These are phyloP conservation scores for Salix exigua DNA, from an alignment of 345 rosid species.

Conservation along the genomic window DNA sequence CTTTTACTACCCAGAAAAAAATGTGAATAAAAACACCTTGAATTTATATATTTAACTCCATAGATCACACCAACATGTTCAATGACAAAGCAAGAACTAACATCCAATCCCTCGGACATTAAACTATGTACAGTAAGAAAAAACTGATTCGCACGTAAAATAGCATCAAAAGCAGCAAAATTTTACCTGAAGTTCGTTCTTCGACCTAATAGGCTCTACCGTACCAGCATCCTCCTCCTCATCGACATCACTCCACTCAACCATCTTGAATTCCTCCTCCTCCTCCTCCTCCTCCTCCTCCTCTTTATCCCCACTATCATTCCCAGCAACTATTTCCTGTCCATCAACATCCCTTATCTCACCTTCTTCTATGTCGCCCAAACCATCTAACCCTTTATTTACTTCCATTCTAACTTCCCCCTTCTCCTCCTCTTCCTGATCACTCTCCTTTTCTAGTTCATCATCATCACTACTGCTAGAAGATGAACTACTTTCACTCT, in stretches of 20 bases:
- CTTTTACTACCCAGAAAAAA: background rate
- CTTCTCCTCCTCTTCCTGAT: background rate
- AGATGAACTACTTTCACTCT: constrained; percentile 40
- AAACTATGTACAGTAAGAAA: background rate
- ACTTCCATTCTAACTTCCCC: background rate
- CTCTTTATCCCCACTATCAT: constrained; percentile 24
- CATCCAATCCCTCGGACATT: constrained; percentile 3
- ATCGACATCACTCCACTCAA: constrained; percentile 50
- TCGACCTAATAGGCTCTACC: constrained; percentile 68
- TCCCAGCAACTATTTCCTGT: constrained; percentile 7
- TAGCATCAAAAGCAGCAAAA: constrained; percentile 8
- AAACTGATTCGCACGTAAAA: background rate
- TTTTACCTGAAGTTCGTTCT: constrained; percentile 74
- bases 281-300: constrained; percentile 28
- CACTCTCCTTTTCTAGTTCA: constrained; percentile 1
- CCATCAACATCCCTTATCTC: constrained; percentile 14
- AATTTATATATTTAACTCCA: background rate
- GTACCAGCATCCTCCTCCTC: constrained; percentile 31
- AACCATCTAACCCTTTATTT: background rate
- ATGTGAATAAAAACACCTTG: background rate
- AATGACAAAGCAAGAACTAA: background rate
- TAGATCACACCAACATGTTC: background rate
- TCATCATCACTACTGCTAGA: constrained; percentile 17
- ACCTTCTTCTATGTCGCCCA: constrained; percentile 27
- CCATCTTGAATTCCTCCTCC: constrained; percentile 38